Conservation (phyloP, 163 green algal species). For the Prototheca wickerhamii region DNA sequence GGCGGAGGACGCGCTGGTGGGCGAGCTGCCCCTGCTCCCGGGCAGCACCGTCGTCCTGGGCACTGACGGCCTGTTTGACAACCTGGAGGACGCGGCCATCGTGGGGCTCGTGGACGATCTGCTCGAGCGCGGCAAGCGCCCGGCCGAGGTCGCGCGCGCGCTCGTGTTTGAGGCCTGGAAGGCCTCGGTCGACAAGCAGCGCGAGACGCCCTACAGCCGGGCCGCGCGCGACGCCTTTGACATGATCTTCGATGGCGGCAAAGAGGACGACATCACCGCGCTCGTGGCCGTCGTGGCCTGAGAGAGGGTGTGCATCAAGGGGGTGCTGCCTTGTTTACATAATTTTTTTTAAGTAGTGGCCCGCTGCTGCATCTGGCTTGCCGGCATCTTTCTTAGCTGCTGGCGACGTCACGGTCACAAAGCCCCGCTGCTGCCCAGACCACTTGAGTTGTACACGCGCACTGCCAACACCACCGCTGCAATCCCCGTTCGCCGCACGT, state of each 20-base stretch:
- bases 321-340: not conserved
- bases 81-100: slow-evolving; percentile 64
- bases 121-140: slow-evolving; percentile 7
- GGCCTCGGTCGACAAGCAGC: slow-evolving; percentile 55
- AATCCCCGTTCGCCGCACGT: too few relatives aligned
- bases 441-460: too few relatives aligned
- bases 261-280: slow-evolving; percentile 89
- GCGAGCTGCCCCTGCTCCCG: slow-evolving; percentile 45
- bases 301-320: not conserved
- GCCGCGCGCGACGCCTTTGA: slow-evolving; percentile 81
- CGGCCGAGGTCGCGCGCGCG: slow-evolving; percentile 19
- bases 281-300: slow-evolving; percentile 49
- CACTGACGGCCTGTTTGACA: slow-evolving; percentile 84
- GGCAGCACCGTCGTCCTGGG: slow-evolving; percentile 78
- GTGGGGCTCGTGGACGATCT: slow-evolving; percentile 18
- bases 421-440: too few relatives aligned
- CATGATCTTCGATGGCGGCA: slow-evolving; percentile 89
- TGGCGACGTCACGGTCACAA: too few relatives aligned
- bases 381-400: too few relatives aligned
- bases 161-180: slow-evolving; percentile 53
- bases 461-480: too few relatives aligned
- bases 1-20: slow-evolving; percentile 64
- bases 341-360: not conserved
- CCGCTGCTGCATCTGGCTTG: not conserved
- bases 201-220: slow-evolving; percentile 73